These are phyloP conservation scores for Irpex lacteus DNA, from an alignment of 1,284 basidiomycete genomes.

Conservation along the genomic window DNA sequence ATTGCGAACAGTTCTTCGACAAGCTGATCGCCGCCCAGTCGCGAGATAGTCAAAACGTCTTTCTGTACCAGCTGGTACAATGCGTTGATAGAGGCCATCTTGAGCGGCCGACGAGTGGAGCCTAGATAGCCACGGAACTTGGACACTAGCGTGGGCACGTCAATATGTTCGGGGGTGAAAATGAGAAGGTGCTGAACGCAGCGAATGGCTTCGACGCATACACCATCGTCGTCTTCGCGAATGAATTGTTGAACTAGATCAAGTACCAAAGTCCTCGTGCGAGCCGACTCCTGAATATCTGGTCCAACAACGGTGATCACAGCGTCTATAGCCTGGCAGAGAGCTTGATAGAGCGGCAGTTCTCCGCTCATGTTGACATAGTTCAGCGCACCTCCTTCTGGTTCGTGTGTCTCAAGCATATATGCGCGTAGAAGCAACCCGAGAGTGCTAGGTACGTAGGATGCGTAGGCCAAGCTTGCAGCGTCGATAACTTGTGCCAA, in stretches of 20 bases:
- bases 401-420: constrained; percentile 89
- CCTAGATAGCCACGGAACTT: constrained; percentile 76
- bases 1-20: constrained; percentile 95
- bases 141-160: constrained; percentile 75
- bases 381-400: constrained; percentile 84
- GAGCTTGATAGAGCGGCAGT: constrained; percentile 87
- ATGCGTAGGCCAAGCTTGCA: constrained; percentile 89
- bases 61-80: constrained; percentile 97
- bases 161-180: constrained; percentile 85
- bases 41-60: constrained; percentile 89
- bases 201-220: constrained; percentile 91
- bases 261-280: constrained; percentile 80
- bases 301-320: constrained; percentile 94
- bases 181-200: constrained; percentile 96
- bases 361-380: constrained; percentile 90
- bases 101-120: constrained; percentile 80
- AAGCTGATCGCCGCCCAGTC: constrained; percentile 88
- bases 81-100: constrained; percentile 92
- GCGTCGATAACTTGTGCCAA: constrained; percentile 88
- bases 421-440: constrained; percentile 93
- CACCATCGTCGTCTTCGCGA: constrained; percentile 83
- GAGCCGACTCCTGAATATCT: constrained; percentile 87
- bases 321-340: constrained; percentile 91
- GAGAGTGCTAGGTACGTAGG: constrained; percentile 86
- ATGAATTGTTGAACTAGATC: constrained; percentile 87